Evolutionary conservation across 352 stramenopile genomes (phyloP).

Genomic region (Pilasporangium apinafurcum): DNA sequence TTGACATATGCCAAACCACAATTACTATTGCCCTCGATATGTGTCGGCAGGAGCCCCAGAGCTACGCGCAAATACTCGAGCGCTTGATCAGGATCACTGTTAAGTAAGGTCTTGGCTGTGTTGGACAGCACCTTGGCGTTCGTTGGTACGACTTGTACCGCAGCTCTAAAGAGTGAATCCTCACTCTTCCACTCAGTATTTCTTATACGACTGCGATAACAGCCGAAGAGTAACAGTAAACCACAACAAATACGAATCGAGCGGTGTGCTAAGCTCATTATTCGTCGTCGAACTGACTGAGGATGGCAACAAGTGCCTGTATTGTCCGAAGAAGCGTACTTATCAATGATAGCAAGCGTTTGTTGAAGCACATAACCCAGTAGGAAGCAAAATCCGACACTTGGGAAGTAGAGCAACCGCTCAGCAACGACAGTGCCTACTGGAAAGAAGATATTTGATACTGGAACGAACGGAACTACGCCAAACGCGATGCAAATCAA

Average conservation of each 20-base stretch:
- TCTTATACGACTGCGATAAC: constrained; percentile 31
- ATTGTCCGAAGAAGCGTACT: constrained; percentile 3
- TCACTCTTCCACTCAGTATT: constrained; percentile 70
- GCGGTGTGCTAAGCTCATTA: too few species aligned
- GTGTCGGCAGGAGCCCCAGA: constrained; percentile 26
- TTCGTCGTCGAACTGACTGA: too few species aligned
- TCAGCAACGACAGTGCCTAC: constrained; percentile 89
- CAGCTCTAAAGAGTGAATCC: constrained; percentile 43
- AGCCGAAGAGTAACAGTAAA: constrained; percentile 23
- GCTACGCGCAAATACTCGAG: constrained; percentile 28
- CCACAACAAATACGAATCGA: constrained; percentile 7
- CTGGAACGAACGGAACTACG: constrained; percentile 84
- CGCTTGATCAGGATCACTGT: constrained; percentile 24
- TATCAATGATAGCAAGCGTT: constrained; percentile 14
- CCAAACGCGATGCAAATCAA: constrained; percentile 64
- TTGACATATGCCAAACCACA: constrained; percentile 34
- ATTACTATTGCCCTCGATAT: constrained; percentile 56
- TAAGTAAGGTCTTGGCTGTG: constrained; percentile 53
- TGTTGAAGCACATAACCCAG: constrained; percentile 28
- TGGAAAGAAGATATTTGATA: constrained; percentile 88
- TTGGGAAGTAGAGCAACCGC: constrained; percentile 88
- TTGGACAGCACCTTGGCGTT: constrained; percentile 82
- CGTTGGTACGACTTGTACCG: constrained; percentile 40
- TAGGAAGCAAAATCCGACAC: constrained; percentile 76
- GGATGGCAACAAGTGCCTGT: too few species aligned